These are phyloP conservation scores for Nakaseomyces glabratus DNA, from an alignment of 1,139 yeast genomes.

Conservation along the genomic window DNA sequence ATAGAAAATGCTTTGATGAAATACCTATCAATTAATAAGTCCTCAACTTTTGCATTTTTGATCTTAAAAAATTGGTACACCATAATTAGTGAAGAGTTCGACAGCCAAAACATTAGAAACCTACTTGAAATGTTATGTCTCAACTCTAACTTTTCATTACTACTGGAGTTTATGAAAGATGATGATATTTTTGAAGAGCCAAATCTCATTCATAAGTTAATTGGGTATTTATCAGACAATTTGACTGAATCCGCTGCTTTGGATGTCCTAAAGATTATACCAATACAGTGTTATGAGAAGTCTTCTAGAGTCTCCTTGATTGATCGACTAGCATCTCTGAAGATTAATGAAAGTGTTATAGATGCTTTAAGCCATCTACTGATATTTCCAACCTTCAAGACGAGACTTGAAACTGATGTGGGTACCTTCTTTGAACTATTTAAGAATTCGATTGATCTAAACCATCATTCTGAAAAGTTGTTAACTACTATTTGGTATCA, in stretches of 20 bases:
- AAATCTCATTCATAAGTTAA: slow-evolving; percentile 29
- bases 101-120: slow-evolving; percentile 14
- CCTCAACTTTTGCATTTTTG: slow-evolving; percentile 18
- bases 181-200: slow-evolving; percentile 39
- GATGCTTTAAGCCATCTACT: slow-evolving; percentile 34
- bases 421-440: slow-evolving; percentile 21
- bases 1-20: slow-evolving; percentile 29
- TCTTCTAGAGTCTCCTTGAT: slow-evolving; percentile 35
- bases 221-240: slow-evolving; percentile 14
- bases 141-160: slow-evolving; percentile 15
- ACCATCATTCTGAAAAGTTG: background rate
- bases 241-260: slow-evolving; percentile 8
- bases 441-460: background rate
- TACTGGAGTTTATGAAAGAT: slow-evolving; percentile 19
- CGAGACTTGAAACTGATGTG: slow-evolving; percentile 41
- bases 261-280: slow-evolving; percentile 29
- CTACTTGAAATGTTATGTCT: slow-evolving; percentile 13
- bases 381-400: slow-evolving; percentile 42
- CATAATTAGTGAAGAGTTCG: slow-evolving; percentile 36
- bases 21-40: slow-evolving; percentile 14
- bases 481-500: slow-evolving; percentile 5
- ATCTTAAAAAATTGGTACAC: slow-evolving; percentile 51
- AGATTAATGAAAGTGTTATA: slow-evolving; percentile 11
- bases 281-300: slow-evolving; percentile 44
- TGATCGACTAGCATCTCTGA: slow-evolving; percentile 29